Evolutionary conservation across 139 green algal genomes (phyloP).

Genomic region (Chlamydomonas applanata): DNA sequence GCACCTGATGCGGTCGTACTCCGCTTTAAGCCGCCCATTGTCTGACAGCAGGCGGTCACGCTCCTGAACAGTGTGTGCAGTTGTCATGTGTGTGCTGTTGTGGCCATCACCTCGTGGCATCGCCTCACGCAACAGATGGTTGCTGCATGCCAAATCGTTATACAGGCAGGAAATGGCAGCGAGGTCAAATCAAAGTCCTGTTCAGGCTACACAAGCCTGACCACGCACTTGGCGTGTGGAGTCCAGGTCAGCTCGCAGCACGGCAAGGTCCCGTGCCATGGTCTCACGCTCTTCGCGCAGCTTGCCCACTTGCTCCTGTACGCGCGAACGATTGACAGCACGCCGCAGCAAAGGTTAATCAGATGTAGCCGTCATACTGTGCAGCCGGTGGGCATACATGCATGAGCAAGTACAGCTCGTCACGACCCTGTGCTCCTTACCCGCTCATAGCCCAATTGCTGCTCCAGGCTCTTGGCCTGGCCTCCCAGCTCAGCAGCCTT

Average conservation of each 20-base stretch:
- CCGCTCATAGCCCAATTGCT: slow-evolving; percentile 43
- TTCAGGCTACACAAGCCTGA: no score
- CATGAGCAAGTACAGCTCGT: background rate
- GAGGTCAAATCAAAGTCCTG: no score
- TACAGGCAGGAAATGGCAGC: no score
- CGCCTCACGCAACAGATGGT: no score
- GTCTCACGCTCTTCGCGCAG: slow-evolving; percentile 50
- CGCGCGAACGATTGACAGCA: background rate
- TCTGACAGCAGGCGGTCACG: slow-evolving; percentile 36
- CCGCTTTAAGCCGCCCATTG: slow-evolving; percentile 7
- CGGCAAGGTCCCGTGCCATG: slow-evolving; percentile 30
- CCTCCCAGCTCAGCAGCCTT: slow-evolving; percentile 46
- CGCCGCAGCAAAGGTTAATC: background rate
- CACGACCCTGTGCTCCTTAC: slow-evolving; percentile 9
- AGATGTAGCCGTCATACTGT: background rate
- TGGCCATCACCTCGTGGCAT: background rate
- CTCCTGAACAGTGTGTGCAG: no score
- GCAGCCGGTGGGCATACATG: background rate
- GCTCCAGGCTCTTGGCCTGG: slow-evolving; percentile 36
- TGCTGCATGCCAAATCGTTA: no score
- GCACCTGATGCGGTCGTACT: slow-evolving; percentile 25
- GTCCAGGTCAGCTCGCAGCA: slow-evolving; percentile 50
- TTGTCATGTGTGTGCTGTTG: no score
- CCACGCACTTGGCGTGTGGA: slow-evolving; percentile 18
- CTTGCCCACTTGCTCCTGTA: slow-evolving; percentile 47